phyloP scores from a whole-genome alignment of 2,329 filamentous ascomycete species.

The Akanthomyces muscarius region DNA sequence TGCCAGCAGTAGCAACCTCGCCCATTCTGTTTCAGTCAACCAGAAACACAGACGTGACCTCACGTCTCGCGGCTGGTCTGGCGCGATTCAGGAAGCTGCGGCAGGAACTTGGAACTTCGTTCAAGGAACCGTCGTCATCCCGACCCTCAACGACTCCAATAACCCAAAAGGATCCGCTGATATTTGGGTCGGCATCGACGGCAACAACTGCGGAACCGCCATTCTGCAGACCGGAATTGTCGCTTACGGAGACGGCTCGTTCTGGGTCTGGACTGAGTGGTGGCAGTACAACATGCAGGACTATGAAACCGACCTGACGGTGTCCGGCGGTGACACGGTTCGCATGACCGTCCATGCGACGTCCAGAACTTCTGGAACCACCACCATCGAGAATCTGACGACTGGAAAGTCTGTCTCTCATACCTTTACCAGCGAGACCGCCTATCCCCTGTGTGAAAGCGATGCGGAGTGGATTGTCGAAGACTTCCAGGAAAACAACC shows the following conservation, averaged over 20 bases:
- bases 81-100: neutral
- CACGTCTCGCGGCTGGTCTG: neutral
- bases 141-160: neutral
- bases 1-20: neutral
- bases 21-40: neutral
- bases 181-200: constrained; percentile 43
- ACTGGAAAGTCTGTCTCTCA: constrained; percentile 49
- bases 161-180: constrained; percentile 18
- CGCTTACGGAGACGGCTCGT: constrained; percentile 31
- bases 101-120: neutral
- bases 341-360: constrained; percentile 23
- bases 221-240: constrained; percentile 39
- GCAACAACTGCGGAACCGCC: constrained; percentile 30
- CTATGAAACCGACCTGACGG: constrained; percentile 26
- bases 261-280: constrained; percentile 41
- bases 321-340: constrained; percentile 23
- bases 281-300: constrained; percentile 29
- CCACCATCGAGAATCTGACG: constrained; percentile 38
- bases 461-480: neutral
- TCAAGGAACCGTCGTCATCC: neutral
- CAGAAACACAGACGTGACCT: constrained; percentile 3
- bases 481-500: neutral
- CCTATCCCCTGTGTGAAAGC: neutral
- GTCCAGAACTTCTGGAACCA: constrained; percentile 21
- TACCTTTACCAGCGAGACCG: constrained; percentile 40